These are phyloP conservation scores for Lablab purpureus DNA, from an alignment of 306 rosid genomes.

Conservation along the genomic window DNA sequence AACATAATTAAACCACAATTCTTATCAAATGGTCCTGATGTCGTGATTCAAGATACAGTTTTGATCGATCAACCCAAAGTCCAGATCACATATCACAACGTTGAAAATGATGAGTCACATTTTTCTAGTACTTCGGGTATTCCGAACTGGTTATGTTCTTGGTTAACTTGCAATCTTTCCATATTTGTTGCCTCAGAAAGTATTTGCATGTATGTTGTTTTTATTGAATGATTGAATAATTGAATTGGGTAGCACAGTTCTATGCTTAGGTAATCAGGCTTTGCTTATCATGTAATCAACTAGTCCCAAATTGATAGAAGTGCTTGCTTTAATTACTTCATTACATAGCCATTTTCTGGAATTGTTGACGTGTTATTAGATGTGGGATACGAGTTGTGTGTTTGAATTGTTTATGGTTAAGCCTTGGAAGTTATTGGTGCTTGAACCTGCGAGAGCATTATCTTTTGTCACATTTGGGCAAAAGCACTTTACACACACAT, in stretches of 20 bases:
- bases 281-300: slow-evolving; percentile 25
- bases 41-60: slow-evolving; percentile 53
- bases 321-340: slow-evolving; percentile 19
- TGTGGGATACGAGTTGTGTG: not conserved
- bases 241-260: slow-evolving; percentile 22
- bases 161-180: slow-evolving; percentile 35
- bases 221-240: slow-evolving; percentile 16
- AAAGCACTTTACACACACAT: not conserved
- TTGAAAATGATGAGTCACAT: slow-evolving; percentile 56
- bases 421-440: slow-evolving; percentile 2
- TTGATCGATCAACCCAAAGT: slow-evolving; percentile 73
- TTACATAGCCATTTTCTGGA: not conserved
- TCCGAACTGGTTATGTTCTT: slow-evolving; percentile 40
- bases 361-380: not conserved
- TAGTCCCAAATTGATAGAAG: not conserved
- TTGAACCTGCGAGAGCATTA: slow-evolving; percentile 35
- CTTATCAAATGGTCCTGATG: slow-evolving; percentile 71
- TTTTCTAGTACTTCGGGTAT: slow-evolving; percentile 66
- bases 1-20: slow-evolving; percentile 59
- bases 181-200: slow-evolving; percentile 13
- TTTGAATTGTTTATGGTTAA: slow-evolving; percentile 27
- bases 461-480: slow-evolving; percentile 22
- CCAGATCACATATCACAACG: slow-evolving; percentile 63
- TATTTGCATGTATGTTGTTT: slow-evolving; percentile 11
- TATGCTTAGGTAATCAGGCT: not conserved